Evolutionary conservation across 495 filamentous ascomycete species (phyloP).

Genomic region (Trichoderma reesei): DNA sequence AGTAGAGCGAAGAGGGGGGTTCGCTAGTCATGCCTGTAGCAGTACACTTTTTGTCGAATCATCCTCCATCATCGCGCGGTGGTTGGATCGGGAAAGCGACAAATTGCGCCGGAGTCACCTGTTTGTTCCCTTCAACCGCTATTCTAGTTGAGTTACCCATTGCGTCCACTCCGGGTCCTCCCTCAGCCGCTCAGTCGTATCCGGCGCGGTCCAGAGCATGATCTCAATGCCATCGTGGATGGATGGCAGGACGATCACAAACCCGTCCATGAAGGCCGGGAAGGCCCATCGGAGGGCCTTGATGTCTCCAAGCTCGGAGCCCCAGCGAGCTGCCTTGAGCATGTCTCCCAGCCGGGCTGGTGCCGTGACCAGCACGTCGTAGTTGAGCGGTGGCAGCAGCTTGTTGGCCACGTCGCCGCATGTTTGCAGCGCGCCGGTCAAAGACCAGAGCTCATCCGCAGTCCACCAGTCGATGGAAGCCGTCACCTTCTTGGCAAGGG

Average conservation of each 20-base stretch:
- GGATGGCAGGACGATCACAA: constrained; percentile 7
- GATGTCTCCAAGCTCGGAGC: constrained; percentile 4
- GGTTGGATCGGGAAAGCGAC: too few species aligned
- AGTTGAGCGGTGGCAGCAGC: constrained; percentile 11
- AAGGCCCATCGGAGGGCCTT: constrained; percentile 11
- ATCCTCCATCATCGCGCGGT: too few species aligned
- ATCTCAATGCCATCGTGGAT: constrained; percentile 10
- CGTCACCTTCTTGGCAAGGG: constrained; percentile 9
- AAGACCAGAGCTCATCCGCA: constrained; percentile 8
- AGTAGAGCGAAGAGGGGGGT: background rate
- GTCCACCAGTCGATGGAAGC: constrained; percentile 11
- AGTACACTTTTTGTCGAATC: too few species aligned
- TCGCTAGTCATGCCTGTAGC: background rate
- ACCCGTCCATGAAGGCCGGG: constrained; percentile 12
- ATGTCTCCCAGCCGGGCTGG: constrained; percentile 7
- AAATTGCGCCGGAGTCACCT: background rate
- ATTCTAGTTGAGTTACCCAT: constrained; percentile 10
- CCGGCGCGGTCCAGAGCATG: constrained; percentile 10
- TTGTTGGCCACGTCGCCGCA: constrained; percentile 1
- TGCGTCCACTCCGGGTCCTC: constrained; percentile 9
- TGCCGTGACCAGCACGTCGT: constrained; percentile 9
- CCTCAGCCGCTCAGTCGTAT: constrained; percentile 8
- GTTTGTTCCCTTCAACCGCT: background rate
- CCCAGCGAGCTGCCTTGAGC: constrained; percentile 1
- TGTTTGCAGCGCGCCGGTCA: constrained; percentile 5